Conservation (phyloP, 495 filamentous ascomycete genomes). For the Penicillium coffeae region DNA sequence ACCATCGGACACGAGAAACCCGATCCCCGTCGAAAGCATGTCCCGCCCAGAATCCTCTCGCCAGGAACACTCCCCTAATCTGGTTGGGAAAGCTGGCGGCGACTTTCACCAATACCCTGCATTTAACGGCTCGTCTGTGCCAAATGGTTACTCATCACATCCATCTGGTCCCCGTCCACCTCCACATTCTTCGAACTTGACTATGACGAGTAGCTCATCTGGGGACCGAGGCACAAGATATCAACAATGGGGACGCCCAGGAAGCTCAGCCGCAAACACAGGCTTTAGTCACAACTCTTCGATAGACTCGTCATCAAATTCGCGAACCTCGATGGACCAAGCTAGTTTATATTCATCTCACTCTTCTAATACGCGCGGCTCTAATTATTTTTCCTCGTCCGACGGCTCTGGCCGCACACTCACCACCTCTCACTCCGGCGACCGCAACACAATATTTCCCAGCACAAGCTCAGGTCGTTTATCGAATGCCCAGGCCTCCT, state of each 20-base stretch:
- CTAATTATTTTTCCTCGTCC: constrained; percentile 59
- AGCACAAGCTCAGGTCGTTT: constrained; percentile 27
- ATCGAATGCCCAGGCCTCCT: constrained; percentile 30
- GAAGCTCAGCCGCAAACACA: constrained; percentile 52
- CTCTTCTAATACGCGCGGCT: constrained; percentile 57
- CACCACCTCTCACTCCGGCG: constrained; percentile 42
- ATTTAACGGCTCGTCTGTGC: constrained; percentile 52
- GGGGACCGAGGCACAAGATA: constrained; percentile 64
- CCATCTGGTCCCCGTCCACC: constrained; percentile 66
- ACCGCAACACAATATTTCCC: constrained; percentile 31
- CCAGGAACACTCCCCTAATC: constrained; percentile 73
- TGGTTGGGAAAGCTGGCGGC: constrained; percentile 68
- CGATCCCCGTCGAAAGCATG: constrained; percentile 72
- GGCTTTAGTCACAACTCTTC: constrained; percentile 64
- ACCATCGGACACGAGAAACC: constrained; percentile 60
- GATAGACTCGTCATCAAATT: constrained; percentile 65
- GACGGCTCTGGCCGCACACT: constrained; percentile 61
- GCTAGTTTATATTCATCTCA: constrained; percentile 59
- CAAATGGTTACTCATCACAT: constrained; percentile 50
- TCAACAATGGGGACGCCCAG: constrained; percentile 67
- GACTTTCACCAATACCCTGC: constrained; percentile 92
- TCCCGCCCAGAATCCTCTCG: constrained; percentile 64
- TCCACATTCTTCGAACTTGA: constrained; percentile 58
- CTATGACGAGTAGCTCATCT: constrained; percentile 60
- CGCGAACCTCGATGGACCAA: constrained; percentile 66